Base-by-base conservation (phyloP, 371 early-diverging fungal genomes). In the Lichtheimia ornata region DNA sequence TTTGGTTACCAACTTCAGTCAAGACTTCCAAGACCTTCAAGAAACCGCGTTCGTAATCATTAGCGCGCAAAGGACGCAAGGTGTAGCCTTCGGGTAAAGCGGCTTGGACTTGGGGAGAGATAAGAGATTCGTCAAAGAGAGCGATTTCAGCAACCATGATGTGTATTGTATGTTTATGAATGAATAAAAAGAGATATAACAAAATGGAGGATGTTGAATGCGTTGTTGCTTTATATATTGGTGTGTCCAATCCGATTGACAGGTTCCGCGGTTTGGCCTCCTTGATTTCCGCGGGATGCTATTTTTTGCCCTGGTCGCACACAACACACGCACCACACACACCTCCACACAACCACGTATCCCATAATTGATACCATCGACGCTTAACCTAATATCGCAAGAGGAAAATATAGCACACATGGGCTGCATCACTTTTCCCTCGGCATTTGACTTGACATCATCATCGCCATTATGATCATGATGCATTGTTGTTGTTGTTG, bases 21-120 rank as follows among this genome's bases (percentile, higher is more conserved):
- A 96, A 79, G 53, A 84, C 86, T 35, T 78, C 70, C 18, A 94
- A 82, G 3, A 85, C 82, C 17, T 89, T 73, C 18, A 94, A 74
- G 73, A 88, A 90, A 12, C 89, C 89, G 22, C 84, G 79, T 61
- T 91, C 91, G 73, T 89, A 96, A 74, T 98, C 98, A 15, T 83
- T 82, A 12, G 82, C 67, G 42, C 87, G 86, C 30, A 98, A 86
- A 6, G 98, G 93, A 13, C 97, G 85, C 50, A 97, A 73, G 0
- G 79, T 76, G 73, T 93, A 94, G 44, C 93, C 94, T 5, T 77
- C 74, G 24, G 94, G 94, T 45, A 98, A 77, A 49, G 79, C 72
- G 5, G 79, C 77, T 64, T 85, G 87, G 13, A 95, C 88, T 44
- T 89, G 76, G 35, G 86, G 73, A 28, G 91, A 91, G 67, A 98